A percentile compares a stretch with the other conserved stretches of the same genome.
Evolutionary conservation across 768 basidiomycete species (phyloP).

Genomic region (Russula earlei): DNA sequence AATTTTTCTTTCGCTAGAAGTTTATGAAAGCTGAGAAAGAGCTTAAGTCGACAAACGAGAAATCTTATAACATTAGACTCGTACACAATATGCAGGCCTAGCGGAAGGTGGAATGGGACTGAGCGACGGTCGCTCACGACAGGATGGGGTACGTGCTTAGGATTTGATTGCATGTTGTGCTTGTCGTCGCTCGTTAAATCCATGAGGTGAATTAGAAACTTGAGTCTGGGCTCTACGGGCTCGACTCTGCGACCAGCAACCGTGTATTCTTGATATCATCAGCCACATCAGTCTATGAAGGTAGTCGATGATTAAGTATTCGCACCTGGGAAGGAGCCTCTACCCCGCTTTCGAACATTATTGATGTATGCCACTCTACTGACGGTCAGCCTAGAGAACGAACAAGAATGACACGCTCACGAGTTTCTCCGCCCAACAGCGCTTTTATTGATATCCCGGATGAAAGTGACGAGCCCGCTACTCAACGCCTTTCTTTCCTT

Average conservation of each 20-base stretch:
- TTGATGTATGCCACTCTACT: not conserved
- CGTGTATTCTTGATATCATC: not conserved
- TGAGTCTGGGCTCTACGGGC: not conserved
- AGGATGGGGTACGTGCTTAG: not conserved
- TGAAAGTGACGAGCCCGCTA: not conserved
- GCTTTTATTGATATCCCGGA: not conserved
- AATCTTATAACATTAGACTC: not conserved
- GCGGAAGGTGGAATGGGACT: not conserved
- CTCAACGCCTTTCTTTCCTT: not conserved
- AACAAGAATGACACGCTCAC: not conserved
- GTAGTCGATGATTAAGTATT: too few species aligned
- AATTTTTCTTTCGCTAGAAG: conserved; percentile 10
- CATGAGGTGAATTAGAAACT: not conserved
- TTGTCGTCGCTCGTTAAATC: conserved; percentile 3
- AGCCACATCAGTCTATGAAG: not conserved
- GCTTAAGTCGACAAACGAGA: not conserved
- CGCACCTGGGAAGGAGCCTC: not conserved
- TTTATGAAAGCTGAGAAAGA: conserved; percentile 6
- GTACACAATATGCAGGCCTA: not conserved
- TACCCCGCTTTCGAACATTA: not conserved
- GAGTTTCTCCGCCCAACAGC: not conserved
- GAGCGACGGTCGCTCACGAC: not conserved
- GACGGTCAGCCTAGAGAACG: not conserved
- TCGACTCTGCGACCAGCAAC: not conserved
- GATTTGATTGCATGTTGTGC: conserved; percentile 1